phyloP scores from a whole-genome alignment of 371 early-diverging fungal genomes.

The Thermomucor indicae-seudaticae region DNA sequence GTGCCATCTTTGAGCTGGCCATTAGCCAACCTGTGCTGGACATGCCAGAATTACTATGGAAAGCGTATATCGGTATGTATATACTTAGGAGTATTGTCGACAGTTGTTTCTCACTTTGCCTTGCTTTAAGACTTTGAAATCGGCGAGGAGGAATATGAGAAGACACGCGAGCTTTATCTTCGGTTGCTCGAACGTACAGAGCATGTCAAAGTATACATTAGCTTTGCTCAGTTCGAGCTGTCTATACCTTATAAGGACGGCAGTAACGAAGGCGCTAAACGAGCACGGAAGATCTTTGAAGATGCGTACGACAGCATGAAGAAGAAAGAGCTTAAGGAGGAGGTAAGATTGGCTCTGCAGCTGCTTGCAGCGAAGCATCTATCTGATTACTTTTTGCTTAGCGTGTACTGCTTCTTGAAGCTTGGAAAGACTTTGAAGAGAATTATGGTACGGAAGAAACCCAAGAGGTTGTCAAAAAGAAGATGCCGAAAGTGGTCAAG shows the following conservation, averaged over 20 bases:
- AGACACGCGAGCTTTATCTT: slow-evolving; percentile 78
- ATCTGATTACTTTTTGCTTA: slow-evolving; percentile 15
- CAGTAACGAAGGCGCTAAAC: slow-evolving; percentile 32
- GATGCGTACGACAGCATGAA: slow-evolving; percentile 71
- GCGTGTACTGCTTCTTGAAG: slow-evolving; percentile 83
- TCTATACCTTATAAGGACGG: slow-evolving; percentile 51
- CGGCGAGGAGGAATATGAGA: slow-evolving; percentile 73
- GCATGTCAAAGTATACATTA: slow-evolving; percentile 98
- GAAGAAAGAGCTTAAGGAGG: slow-evolving; percentile 64
- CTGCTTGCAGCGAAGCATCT: not conserved
- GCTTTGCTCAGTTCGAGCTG: slow-evolving; percentile 88
- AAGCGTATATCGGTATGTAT: slow-evolving; percentile 76
- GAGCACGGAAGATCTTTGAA: slow-evolving; percentile 75
- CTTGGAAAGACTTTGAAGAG: slow-evolving; percentile 90
- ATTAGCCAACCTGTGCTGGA: slow-evolving; percentile 83
- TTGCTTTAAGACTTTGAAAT: slow-evolving; percentile 77
- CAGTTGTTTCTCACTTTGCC: too few relatives aligned
- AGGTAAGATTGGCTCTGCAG: slow-evolving; percentile 30
- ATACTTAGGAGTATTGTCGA: too few relatives aligned
- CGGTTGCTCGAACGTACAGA: slow-evolving; percentile 82
- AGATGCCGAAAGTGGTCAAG: slow-evolving; percentile 90
- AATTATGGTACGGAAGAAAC: slow-evolving; percentile 58
- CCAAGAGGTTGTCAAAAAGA: slow-evolving; percentile 53
- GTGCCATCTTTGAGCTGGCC: slow-evolving; percentile 89
- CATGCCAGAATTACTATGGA: slow-evolving; percentile 97